These are phyloP conservation scores for Jasminum sambac DNA, from an alignment of 257 asterid species.

Conservation along the genomic window DNA sequence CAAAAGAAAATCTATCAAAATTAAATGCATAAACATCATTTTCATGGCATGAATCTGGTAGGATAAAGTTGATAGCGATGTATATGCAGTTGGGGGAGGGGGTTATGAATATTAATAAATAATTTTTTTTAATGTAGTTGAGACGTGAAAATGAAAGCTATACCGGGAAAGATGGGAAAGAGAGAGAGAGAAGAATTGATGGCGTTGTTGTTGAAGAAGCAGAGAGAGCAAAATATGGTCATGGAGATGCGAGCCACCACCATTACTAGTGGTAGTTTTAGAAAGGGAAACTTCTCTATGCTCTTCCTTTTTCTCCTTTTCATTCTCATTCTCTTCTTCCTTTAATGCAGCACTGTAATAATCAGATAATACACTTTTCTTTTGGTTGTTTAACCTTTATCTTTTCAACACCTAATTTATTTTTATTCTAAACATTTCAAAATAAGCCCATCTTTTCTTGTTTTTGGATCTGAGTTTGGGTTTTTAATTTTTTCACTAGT, in stretches of 20 bases:
- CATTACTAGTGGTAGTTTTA: conserved; percentile 27
- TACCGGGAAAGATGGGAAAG: conserved; percentile 29
- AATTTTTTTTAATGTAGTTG: conserved; percentile 36
- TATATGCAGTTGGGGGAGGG: background rate
- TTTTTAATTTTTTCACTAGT: conserved; percentile 16
- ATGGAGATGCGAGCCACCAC: conserved; percentile 76
- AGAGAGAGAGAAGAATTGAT: conserved; percentile 41
- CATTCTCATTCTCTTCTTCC: conserved; percentile 77
- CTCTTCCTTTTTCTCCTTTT: conserved; percentile 77
- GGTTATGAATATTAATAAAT: conserved; percentile 9
- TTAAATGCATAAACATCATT: conserved; percentile 25
- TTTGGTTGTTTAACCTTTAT: conserved; percentile 7
- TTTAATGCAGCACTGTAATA: conserved; percentile 30
- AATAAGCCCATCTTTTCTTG: conserved; percentile 34
- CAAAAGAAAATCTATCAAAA: conserved; percentile 7
- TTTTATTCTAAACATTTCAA: conserved; percentile 28
- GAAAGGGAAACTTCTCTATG: conserved; percentile 57
- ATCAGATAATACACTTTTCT: background rate
- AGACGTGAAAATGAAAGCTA: conserved; percentile 28
- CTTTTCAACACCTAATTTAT: conserved; percentile 25
- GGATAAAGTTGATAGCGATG: conserved; percentile 27
- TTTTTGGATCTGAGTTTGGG: conserved; percentile 46
- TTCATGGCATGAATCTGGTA: conserved; percentile 31
- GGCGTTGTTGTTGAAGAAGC: conserved; percentile 42
- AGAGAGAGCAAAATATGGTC: conserved; percentile 36